Conservation (phyloP, 2,329 filamentous ascomycete genomes). For the Huntiella savannae region DNA sequence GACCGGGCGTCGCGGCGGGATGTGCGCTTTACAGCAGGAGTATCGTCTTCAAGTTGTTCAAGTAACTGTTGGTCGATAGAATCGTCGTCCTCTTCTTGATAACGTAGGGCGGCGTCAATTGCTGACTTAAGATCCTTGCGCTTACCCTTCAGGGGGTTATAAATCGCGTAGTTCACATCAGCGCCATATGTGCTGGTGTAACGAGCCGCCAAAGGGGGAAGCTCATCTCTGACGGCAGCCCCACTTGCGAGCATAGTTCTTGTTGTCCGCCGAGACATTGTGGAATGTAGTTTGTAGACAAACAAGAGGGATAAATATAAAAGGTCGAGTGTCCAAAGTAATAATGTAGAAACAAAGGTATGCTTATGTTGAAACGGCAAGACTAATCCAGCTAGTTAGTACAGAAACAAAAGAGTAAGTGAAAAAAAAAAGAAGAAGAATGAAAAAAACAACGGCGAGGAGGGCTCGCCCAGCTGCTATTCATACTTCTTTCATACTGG, state of each 20-base stretch:
- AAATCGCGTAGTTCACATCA: slow-evolving; percentile 12
- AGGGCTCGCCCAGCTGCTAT: background rate
- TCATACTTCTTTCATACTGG: slow-evolving; percentile 1
- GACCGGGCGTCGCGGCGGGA: slow-evolving; percentile 1
- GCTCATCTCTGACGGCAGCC: slow-evolving; percentile 13
- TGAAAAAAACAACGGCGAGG: background rate
- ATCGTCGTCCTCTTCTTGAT: slow-evolving; percentile 10
- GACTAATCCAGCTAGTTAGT: background rate
- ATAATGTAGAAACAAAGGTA: background rate
- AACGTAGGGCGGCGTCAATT: slow-evolving; percentile 13
- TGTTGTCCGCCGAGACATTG: slow-evolving; percentile 6
- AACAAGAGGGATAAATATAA: background rate
- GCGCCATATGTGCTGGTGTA: slow-evolving; percentile 15
- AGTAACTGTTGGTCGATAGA: slow-evolving; percentile 9
- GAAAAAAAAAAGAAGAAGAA: slow-evolving; percentile 5
- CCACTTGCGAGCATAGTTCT: slow-evolving; percentile 7
- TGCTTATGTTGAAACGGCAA: background rate
- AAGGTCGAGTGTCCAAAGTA: background rate
- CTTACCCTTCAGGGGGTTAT: slow-evolving; percentile 13
- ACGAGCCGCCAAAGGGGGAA: slow-evolving; percentile 14
- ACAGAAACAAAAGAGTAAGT: slow-evolving; percentile 5
- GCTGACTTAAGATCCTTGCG: slow-evolving; percentile 12
- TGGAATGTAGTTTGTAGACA: background rate
- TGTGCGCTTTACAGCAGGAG: slow-evolving; percentile 3
- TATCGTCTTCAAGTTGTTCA: slow-evolving; percentile 10